A percentile compares a stretch with the other conserved stretches of the same genome.
These are phyloP conservation scores for Ananas comosus DNA, from an alignment of 176 grass and related monocot species.

Conservation along the genomic window DNA sequence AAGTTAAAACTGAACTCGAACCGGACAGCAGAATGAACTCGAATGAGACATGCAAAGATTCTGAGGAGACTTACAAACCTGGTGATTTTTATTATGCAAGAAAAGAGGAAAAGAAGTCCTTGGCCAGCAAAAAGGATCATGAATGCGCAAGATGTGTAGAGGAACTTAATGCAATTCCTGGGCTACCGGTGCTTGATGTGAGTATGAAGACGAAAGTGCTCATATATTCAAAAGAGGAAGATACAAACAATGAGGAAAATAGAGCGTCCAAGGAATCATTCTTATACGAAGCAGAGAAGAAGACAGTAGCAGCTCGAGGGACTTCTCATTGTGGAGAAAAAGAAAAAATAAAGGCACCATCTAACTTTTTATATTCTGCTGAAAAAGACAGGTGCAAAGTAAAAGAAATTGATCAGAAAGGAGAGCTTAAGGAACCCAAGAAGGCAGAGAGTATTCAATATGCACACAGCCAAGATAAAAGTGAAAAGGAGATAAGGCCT, in stretches of 20 bases:
- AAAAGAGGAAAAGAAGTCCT: not conserved
- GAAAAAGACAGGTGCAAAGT: not conserved
- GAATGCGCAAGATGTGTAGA: not conserved
- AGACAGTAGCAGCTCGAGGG: not conserved
- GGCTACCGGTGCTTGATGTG: not conserved
- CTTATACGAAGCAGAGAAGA: not conserved
- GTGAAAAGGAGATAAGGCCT: not conserved
- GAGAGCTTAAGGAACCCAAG: not conserved
- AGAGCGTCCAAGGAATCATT: not conserved
- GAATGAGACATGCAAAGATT: not conserved
- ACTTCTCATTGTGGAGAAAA: not conserved
- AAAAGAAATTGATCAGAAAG: not conserved
- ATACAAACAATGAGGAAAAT: not conserved
- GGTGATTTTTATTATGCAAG: not conserved
- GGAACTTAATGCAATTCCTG: not conserved
- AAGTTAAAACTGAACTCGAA: not conserved
- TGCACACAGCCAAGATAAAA: not conserved
- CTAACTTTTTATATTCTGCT: not conserved
- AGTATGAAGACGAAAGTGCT: not conserved
- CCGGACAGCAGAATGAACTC: not conserved
- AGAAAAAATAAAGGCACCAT: not conserved
- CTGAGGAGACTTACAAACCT: not conserved
- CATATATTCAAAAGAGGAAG: not conserved
- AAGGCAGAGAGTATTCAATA: not conserved
- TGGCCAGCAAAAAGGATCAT: not conserved